phyloP scores from a whole-genome alignment of 139 green algal genomes.

The Chlamydomonas eustigma region DNA sequence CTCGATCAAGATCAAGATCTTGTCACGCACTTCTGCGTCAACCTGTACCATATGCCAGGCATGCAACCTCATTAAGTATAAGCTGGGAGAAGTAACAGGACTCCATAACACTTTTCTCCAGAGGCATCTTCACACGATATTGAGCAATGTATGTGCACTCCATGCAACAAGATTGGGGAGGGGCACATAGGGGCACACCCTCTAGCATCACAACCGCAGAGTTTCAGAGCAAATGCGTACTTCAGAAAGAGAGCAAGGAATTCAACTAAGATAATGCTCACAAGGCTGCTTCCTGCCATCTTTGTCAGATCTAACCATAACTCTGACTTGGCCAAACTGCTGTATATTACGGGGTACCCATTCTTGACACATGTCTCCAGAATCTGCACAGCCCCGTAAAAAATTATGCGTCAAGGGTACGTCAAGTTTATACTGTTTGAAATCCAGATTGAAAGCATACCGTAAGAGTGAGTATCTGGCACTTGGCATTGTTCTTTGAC shows the following conservation, averaged over 20 bases:
- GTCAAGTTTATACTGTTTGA: neutral
- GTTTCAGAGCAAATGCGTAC: too few species aligned
- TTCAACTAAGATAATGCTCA: slow-evolving; percentile 7
- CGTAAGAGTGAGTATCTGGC: neutral
- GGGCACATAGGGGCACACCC: too few species aligned
- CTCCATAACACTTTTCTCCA: neutral
- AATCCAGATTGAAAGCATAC: neutral
- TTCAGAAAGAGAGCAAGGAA: neutral
- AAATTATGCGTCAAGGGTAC: neutral
- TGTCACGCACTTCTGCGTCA: slow-evolving; percentile 53
- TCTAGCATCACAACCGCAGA: too few species aligned
- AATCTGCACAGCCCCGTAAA: slow-evolving; percentile 21
- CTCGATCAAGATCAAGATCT: slow-evolving; percentile 48
- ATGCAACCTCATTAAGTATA: neutral
- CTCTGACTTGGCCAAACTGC: slow-evolving; percentile 29
- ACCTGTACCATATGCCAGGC: slow-evolving; percentile 33
- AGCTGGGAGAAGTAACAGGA: too few species aligned
- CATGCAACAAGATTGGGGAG: too few species aligned
- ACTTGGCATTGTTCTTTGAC: neutral
- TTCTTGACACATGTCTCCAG: slow-evolving; percentile 66
- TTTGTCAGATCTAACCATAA: slow-evolving; percentile 48
- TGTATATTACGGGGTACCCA: slow-evolving; percentile 43
- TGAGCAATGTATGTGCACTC: neutral
- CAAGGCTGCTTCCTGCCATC: slow-evolving; percentile 27
- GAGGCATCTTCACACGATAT: neutral